Base-by-base conservation (phyloP, 257 asterid species). In the Linderniella brevidens region DNA sequence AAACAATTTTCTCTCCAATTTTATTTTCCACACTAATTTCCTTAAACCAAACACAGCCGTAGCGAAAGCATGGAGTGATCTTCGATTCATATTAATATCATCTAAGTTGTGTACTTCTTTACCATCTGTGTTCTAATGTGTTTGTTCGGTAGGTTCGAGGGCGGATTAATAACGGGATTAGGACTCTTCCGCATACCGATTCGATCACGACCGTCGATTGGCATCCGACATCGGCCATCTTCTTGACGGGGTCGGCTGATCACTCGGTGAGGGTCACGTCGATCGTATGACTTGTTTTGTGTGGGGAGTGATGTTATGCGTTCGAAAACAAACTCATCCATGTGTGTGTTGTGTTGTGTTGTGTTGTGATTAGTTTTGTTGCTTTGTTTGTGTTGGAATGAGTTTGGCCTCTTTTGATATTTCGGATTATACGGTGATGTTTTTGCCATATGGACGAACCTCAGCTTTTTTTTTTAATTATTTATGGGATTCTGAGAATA, bases 241-340 rank as follows among this genome's bases (percentile, higher is more conserved):
- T 72, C 72, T 69, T 88, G 72, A 84, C 94, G 32, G 97, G 97
- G 32, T 84, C 97, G 0, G 74, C 90, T 17, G 97, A 88, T 80
- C 76, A 84, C 59, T 84, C 97, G 3, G 92, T 83, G 37, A 74
- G 80, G 57, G 90, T 88, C 55, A 64, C 95, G 9, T 77, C 92
- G 9, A 64, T 78, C 25, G 25, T 49, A 17, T 83, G 76, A 83
- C 32, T 56, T 15, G 18, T 59, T 18, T 42, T 4, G 49, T 3
- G 49, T 19, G 39, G n/a, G 54, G 50, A n/a, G 20, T 40, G 15
- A 55, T 39, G 25, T 43, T 64, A 32, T 8, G 8, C 8, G 40
- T 37, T 3, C 43, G 13, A 2, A 13, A 10, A 39, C 43, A 39
- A 13, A 10, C 9, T 39, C 15, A 9, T 39, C 4, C 15, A 11